Evolutionary conservation across 768 basidiomycete genomes (phyloP).

Genomic region (Gautieria morchelliformis): DNA sequence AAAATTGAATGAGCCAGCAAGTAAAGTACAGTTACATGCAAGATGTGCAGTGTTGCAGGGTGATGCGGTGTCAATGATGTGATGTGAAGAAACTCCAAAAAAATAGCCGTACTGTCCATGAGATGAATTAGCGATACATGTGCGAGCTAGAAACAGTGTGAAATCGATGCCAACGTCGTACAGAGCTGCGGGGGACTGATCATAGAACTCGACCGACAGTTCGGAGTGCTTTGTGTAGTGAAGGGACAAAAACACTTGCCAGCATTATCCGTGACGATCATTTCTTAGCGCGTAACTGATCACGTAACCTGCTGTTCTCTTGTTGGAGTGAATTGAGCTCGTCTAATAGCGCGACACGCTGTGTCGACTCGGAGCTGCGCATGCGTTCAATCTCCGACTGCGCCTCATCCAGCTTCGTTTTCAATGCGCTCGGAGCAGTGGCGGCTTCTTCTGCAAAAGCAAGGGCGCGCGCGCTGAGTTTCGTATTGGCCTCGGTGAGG

Average conservation of each 20-base stretch:
- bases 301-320: constrained; percentile 62
- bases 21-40: not conserved
- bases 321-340: constrained; percentile 79
- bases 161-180: too few relatives aligned
- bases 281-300: constrained; percentile 57
- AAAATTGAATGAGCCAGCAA: not conserved
- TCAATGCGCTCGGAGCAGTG: constrained; percentile 43
- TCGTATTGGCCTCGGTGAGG: constrained; percentile 70
- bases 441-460: constrained; percentile 63
- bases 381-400: constrained; percentile 62
- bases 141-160: not conserved
- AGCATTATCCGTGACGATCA: not conserved
- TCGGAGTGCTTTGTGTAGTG: too few relatives aligned
- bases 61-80: not conserved
- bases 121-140: not conserved
- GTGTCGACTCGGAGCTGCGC: constrained; percentile 64
- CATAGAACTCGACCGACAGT: too few relatives aligned
- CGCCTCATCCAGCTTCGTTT: constrained; percentile 54
- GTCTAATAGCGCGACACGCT: constrained; percentile 77
- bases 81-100: not conserved
- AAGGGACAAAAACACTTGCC: not conserved
- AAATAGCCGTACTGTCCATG: not conserved
- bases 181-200: too few relatives aligned
- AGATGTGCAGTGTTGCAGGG: not conserved
- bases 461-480: constrained; percentile 62